These are phyloP conservation scores for Rhytidhysteron rufulum DNA, from an alignment of 2,329 filamentous ascomycete species.

Conservation along the genomic window DNA sequence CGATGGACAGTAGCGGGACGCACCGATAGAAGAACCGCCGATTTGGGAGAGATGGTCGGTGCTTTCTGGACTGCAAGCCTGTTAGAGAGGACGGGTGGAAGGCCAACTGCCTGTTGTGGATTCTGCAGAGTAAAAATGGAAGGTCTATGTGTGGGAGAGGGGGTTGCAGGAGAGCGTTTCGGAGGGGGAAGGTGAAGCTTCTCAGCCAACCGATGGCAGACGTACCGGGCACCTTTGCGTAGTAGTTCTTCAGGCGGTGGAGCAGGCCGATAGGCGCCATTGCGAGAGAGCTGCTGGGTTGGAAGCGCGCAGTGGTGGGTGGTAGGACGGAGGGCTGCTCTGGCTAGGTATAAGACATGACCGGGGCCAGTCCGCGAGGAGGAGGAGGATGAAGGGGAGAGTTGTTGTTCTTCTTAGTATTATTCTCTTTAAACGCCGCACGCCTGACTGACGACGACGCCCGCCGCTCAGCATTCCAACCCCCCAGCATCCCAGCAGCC, in stretches of 20 bases:
- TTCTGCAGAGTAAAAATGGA: not conserved
- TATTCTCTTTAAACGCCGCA: too few relatives aligned
- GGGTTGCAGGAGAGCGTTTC: slow-evolving; percentile 23
- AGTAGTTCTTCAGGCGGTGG: slow-evolving; percentile 26
- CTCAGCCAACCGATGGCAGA: slow-evolving; percentile 23
- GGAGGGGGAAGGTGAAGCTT: slow-evolving; percentile 12
- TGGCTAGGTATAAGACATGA: slow-evolving; percentile 2
- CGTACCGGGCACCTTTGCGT: slow-evolving; percentile 34
- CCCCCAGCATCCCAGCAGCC: too few relatives aligned
- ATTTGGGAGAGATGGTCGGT: slow-evolving; percentile 30
- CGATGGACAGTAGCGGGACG: slow-evolving; percentile 25
- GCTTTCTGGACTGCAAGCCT: slow-evolving; percentile 31
- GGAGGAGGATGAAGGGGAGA: too few relatives aligned
- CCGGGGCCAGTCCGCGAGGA: not conserved
- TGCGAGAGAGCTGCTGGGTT: slow-evolving; percentile 1
- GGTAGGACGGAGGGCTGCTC: not conserved
- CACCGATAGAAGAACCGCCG: slow-evolving; percentile 37
- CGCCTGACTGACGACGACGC: too few relatives aligned
- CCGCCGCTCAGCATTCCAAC: too few relatives aligned
- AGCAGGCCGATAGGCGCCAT: slow-evolving; percentile 35
- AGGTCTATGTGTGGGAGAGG: too few relatives aligned
- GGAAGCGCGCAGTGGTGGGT: not conserved
- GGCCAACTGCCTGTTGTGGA: not conserved
- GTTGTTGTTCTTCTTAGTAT: too few relatives aligned
- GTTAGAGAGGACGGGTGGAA: slow-evolving; percentile 20